A percentile compares a stretch with the other conserved stretches of the same genome.
phyloP scores from a whole-genome alignment of 805 yeast species.

The Candida lessepsii region DNA sequence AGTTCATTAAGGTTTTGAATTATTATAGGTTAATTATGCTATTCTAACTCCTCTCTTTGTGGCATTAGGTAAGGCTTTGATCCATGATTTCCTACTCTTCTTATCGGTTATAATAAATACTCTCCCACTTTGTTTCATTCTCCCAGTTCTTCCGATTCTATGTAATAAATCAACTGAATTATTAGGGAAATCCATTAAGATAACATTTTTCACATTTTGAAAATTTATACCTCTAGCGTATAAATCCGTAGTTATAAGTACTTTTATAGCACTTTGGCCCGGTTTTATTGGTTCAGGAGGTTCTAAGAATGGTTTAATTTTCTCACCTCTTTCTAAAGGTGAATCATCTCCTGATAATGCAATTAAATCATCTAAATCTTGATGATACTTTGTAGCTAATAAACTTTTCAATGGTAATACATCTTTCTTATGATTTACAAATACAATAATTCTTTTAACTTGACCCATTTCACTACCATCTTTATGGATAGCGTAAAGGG shows the following conservation, averaged over 20 bases:
- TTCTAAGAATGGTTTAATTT: constrained; percentile 61
- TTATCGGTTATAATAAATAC: constrained; percentile 77
- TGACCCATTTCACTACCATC: constrained; percentile 78
- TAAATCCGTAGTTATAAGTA: constrained; percentile 84
- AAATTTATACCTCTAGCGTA: constrained; percentile 90
- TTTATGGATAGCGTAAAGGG: constrained; percentile 76
- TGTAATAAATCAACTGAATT: constrained; percentile 85
- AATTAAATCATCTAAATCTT: constrained; percentile 46
- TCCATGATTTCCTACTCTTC: constrained; percentile 70
- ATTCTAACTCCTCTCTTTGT: constrained; percentile 27
- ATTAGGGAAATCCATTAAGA: constrained; percentile 82
- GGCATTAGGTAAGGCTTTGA: constrained; percentile 73
- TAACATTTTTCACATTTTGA: constrained; percentile 73
- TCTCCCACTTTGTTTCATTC: constrained; percentile 87
- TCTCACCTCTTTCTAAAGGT: constrained; percentile 55
- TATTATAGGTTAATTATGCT: constrained; percentile 12
- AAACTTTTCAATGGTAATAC: constrained; percentile 58
- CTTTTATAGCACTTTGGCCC: constrained; percentile 38
- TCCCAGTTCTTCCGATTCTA: constrained; percentile 90
- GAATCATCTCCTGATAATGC: constrained; percentile 68
- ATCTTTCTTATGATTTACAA: constrained; percentile 72
- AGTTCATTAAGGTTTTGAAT: no score
- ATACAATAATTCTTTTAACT: constrained; percentile 79
- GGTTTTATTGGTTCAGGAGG: constrained; percentile 51
- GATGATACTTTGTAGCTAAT: constrained; percentile 42